phyloP scores from a whole-genome alignment of 2,329 filamentous ascomycete species.

The Aureobasidium leucospermi region DNA sequence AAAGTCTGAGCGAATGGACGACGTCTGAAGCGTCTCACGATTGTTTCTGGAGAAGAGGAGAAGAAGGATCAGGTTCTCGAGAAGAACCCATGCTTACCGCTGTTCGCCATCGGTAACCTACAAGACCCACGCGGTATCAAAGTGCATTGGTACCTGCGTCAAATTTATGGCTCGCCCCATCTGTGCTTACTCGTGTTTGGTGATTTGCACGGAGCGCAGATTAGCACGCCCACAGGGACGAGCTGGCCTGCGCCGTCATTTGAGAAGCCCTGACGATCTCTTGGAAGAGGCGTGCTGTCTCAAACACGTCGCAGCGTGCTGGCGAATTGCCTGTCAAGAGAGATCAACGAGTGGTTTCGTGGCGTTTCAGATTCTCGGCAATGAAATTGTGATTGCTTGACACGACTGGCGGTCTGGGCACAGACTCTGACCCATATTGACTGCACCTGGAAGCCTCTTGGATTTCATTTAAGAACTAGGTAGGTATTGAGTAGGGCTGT shows the following conservation, averaged over 20 bases:
- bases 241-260: slow-evolving; percentile 2
- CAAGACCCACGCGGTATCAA: slow-evolving; percentile 8
- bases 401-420: not conserved
- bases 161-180: slow-evolving; percentile 9
- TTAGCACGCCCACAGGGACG: slow-evolving; percentile 2
- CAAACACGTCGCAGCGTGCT: slow-evolving; percentile 1
- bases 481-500: not conserved
- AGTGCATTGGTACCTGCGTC: slow-evolving; percentile 12
- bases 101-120: slow-evolving; percentile 9
- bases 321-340: slow-evolving; percentile 6
- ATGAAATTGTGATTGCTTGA: slow-evolving; percentile 12
- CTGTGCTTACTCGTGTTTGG: slow-evolving; percentile 13
- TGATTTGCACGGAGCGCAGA: slow-evolving; percentile 4
- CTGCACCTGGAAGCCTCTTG: not conserved
- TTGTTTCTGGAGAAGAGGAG: slow-evolving; percentile 9
- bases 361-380: slow-evolving; percentile 14
- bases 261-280: slow-evolving; percentile 12
- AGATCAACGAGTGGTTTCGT: slow-evolving; percentile 4
- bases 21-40: slow-evolving; percentile 11
- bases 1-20: not conserved
- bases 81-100: slow-evolving; percentile 3
- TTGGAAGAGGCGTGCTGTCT: slow-evolving; percentile 8
- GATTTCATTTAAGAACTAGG: not conserved
- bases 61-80: not conserved
- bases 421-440: not conserved